Conservation (phyloP, 768 basidiomycete species). For the Podaxis sp. region DNA sequence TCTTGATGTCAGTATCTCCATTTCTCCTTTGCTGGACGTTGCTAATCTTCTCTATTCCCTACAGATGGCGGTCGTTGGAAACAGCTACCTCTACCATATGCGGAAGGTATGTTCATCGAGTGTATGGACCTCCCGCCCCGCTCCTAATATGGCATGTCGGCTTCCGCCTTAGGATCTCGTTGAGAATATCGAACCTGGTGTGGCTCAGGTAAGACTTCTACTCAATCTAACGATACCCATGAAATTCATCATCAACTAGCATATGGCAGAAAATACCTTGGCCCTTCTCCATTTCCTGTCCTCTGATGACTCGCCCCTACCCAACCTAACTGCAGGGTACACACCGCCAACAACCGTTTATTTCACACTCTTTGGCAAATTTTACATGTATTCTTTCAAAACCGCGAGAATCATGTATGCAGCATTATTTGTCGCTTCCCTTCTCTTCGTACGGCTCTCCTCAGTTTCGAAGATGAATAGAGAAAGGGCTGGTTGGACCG, state of each 20-base stretch:
- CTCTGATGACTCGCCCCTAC: conserved; percentile 66
- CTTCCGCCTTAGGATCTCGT: conserved; percentile 58
- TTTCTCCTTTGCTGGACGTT: not conserved
- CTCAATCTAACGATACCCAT: not conserved
- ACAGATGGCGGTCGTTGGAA: conserved; percentile 90
- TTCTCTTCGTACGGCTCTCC: conserved; percentile 40
- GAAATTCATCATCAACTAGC: conserved; percentile 37
- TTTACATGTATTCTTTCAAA: conserved; percentile 73
- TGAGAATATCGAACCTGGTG: conserved; percentile 82
- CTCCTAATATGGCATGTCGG: not conserved
- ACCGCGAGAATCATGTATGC: conserved; percentile 69
- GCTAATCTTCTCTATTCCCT: conserved; percentile 1
- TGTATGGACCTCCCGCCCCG: not conserved
- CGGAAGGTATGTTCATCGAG: conserved; percentile 53
- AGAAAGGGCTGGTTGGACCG: conserved; percentile 30
- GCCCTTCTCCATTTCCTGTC: conserved; percentile 78
- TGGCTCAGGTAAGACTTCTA: conserved; percentile 49
- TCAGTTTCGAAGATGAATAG: conserved; percentile 27
- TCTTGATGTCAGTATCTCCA: conserved; percentile 63
- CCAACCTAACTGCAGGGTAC: conserved; percentile 52
- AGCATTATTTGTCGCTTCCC: conserved; percentile 44
- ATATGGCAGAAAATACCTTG: conserved; percentile 89
- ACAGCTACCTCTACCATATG: conserved; percentile 94
- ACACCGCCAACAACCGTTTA: conserved; percentile 70
- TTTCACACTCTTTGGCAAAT: conserved; percentile 71